Percentiles rank a stretch among this genome's conserved stretches.
phyloP scores from a whole-genome alignment of 306 rosid genomes.

The apple (Malus domestica) region DNA sequence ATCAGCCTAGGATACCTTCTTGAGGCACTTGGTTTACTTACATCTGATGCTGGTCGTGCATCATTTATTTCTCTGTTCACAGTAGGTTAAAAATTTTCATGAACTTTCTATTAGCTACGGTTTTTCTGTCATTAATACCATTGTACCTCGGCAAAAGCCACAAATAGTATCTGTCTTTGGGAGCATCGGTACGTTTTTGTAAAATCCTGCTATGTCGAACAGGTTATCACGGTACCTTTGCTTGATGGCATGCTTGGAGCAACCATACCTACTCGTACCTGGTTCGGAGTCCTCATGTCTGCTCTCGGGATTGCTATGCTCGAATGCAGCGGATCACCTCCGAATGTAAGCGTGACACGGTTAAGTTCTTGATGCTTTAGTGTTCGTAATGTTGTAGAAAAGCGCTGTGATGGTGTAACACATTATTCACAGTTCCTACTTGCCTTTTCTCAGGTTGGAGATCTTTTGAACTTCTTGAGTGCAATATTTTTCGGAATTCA shows the following conservation, averaged over 20 bases:
- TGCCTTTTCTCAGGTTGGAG: constrained; percentile 48
- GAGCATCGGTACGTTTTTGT: not conserved
- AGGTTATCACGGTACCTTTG: constrained; percentile 71
- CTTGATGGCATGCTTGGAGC: constrained; percentile 70
- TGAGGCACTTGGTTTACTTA: constrained; percentile 65
- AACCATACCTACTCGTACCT: constrained; percentile 43
- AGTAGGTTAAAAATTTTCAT: constrained; percentile 18
- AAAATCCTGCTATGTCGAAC: not conserved
- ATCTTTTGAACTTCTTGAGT: constrained; percentile 65
- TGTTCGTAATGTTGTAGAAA: not conserved
- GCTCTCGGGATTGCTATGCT: constrained; percentile 59
- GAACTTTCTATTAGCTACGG: too few species aligned
- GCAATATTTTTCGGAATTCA: constrained; percentile 71
- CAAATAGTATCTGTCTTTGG: not conserved
- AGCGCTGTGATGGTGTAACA: not conserved
- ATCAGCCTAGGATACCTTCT: constrained; percentile 65
- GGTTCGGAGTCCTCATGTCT: constrained; percentile 73
- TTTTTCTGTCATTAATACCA: too few species aligned
- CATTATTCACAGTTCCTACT: not conserved
- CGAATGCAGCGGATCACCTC: constrained; percentile 67
- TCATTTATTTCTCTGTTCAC: constrained; percentile 57
- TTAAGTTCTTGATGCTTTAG: not conserved
- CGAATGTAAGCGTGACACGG: constrained; percentile 26
- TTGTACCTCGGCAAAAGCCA: too few species aligned
- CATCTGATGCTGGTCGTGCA: constrained; percentile 78